Evolutionary conservation across 805 yeast species (phyloP).

Genomic region (Candida incommunis): DNA sequence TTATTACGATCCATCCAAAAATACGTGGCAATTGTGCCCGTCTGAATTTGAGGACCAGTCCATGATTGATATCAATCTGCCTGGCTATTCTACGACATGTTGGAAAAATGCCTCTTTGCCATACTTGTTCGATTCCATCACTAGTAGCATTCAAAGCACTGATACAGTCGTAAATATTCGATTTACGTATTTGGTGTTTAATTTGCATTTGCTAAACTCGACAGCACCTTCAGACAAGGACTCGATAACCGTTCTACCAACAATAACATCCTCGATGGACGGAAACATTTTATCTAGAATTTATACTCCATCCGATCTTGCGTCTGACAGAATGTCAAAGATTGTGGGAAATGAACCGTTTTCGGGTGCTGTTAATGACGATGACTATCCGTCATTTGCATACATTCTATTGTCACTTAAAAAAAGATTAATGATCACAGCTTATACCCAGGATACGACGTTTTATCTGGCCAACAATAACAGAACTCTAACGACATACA

Average conservation of each 20-base stretch:
- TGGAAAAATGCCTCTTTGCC: background rate
- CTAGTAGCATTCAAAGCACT: background rate
- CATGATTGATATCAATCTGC: background rate
- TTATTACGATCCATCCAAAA: background rate
- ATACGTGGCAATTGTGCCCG: background rate
- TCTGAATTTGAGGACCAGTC: background rate
- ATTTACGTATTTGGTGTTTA: background rate
- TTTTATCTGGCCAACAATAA: background rate
- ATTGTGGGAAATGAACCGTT: background rate
- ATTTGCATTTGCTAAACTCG: background rate
- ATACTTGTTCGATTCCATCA: background rate
- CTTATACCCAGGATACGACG: background rate
- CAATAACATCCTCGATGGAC: background rate
- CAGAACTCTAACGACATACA: too few relatives aligned
- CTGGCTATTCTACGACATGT: background rate
- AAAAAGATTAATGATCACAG: background rate
- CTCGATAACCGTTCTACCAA: background rate
- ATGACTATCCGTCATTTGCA: background rate
- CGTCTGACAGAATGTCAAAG: background rate
- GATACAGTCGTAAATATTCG: background rate
- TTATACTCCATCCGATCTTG: background rate
- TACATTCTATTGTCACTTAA: background rate
- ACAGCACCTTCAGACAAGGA: background rate
- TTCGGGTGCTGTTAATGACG: background rate
- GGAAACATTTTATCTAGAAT: background rate